Percentiles rank a stretch among this genome's conserved stretches.
These are phyloP conservation scores for Ophiocordyceps sinensis DNA, from an alignment of 2,329 filamentous ascomycete species.

Conservation along the genomic window DNA sequence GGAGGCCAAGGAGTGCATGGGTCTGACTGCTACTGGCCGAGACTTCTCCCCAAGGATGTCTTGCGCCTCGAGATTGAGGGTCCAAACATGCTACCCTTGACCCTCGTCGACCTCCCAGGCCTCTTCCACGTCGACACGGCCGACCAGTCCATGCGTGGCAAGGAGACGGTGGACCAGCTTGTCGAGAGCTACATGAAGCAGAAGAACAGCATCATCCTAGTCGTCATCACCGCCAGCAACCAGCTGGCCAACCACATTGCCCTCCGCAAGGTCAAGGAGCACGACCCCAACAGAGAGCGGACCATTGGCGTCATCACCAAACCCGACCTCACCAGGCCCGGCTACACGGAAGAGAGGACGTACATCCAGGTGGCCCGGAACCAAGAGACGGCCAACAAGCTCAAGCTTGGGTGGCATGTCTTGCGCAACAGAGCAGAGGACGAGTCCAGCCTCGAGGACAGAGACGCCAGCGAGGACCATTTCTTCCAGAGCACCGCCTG, in stretches of 20 bases:
- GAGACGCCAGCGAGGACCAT: slow-evolving; percentile 15
- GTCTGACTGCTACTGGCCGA: slow-evolving; percentile 13
- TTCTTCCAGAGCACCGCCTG: slow-evolving; percentile 18
- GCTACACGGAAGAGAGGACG: slow-evolving; percentile 21
- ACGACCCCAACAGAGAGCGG: slow-evolving; percentile 27
- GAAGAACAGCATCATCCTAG: slow-evolving; percentile 43
- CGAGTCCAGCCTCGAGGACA: slow-evolving; percentile 8
- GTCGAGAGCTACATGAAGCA: slow-evolving; percentile 40
- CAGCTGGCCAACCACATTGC: slow-evolving; percentile 39
- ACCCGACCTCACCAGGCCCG: slow-evolving; percentile 26
- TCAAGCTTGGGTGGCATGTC: slow-evolving; percentile 36
- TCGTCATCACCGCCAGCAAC: slow-evolving; percentile 33
- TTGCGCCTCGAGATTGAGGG: slow-evolving; percentile 30
- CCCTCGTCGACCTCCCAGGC: slow-evolving; percentile 40
- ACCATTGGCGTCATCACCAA: slow-evolving; percentile 45
- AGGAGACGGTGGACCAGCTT: slow-evolving; percentile 18
- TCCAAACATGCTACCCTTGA: slow-evolving; percentile 29
- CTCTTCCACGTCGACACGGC: slow-evolving; percentile 19
- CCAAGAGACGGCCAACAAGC: slow-evolving; percentile 8
- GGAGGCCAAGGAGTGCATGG: slow-evolving; percentile 35
- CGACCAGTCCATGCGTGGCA: slow-evolving; percentile 16
- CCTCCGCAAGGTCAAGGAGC: slow-evolving; percentile 23
- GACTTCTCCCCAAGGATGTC: slow-evolving; percentile 29
- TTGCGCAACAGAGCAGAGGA: slow-evolving; percentile 31
- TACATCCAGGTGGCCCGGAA: slow-evolving; percentile 22